A percentile compares a stretch with the other conserved stretches of the same genome.
phyloP scores from a whole-genome alignment of 495 filamentous ascomycete genomes.

The Aspergillus sclerotiicarbonarius region DNA sequence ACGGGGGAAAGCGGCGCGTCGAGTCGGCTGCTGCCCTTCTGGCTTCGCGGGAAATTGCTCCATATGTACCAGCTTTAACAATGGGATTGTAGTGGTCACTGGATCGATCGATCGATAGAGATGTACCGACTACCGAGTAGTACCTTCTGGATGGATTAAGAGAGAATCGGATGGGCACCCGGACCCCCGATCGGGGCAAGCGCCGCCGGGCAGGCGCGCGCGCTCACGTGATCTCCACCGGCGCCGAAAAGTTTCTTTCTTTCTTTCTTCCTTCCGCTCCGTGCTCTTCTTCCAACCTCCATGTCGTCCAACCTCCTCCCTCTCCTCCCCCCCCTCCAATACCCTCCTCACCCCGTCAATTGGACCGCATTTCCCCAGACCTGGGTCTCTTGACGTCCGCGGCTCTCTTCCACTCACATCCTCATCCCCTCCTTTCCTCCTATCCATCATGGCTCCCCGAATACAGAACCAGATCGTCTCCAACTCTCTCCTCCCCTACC shows the following conservation, averaged over 20 bases:
- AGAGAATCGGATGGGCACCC: background rate
- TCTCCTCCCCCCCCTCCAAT: constrained; percentile 10
- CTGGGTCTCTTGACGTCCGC: constrained; percentile 22
- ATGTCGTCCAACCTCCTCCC: constrained; percentile 9
- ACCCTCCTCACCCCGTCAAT: background rate
- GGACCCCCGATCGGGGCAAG: background rate
- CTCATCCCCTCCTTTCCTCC: background rate
- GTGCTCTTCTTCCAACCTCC: background rate
- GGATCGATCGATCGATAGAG: no score
- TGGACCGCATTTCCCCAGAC: constrained; percentile 5
- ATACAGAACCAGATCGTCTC: constrained; percentile 41
- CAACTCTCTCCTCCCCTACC: constrained; percentile 39
- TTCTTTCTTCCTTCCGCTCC: background rate
- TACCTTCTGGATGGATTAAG: no score
- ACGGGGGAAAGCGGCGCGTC: constrained; percentile 7
- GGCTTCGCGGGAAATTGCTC: constrained; percentile 9
- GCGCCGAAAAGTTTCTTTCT: constrained; percentile 41
- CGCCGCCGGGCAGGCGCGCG: background rate
- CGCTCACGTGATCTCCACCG: constrained; percentile 17
- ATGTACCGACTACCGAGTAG: no score
- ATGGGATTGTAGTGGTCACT: background rate
- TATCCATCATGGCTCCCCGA: constrained; percentile 41
- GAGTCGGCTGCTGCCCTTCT: background rate
- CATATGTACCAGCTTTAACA: background rate
- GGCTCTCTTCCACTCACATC: background rate